Percentiles rank a stretch among this genome's conserved stretches.
Conservation (phyloP, 306 rosid genomes). For the Rosa lucieae region DNA sequence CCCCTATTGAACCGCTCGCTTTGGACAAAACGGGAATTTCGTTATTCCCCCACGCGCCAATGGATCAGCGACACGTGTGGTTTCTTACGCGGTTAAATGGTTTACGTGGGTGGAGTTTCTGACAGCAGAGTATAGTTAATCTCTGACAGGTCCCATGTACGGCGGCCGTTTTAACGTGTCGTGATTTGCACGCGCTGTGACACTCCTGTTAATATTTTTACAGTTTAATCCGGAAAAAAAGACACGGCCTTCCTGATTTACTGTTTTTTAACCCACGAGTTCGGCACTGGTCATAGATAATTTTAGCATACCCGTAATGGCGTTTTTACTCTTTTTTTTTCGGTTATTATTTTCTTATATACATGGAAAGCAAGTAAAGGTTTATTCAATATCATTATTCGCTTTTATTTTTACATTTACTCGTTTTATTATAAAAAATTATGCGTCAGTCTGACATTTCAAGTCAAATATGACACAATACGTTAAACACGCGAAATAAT, state of each 20-base stretch:
- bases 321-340: background rate
- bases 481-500: background rate
- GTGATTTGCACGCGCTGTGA: background rate
- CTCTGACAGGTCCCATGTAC: conserved; percentile 12
- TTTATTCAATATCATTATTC: background rate
- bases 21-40: background rate
- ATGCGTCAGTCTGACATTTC: too few relatives aligned
- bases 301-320: background rate
- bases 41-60: background rate
- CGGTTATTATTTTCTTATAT: background rate
- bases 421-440: background rate
- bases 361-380: background rate
- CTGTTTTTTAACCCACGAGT: background rate
- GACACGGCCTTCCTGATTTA: background rate
- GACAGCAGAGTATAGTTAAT: conserved; percentile 19
- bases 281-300: background rate
- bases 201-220: background rate
- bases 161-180: background rate
- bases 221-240: background rate
- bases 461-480: background rate
- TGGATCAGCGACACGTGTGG: conserved; percentile 11
- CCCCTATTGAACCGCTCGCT: conserved; percentile 29
- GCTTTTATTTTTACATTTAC: background rate
- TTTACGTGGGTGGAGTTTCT: background rate
- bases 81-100: background rate